Evolutionary conservation across 176 grass and related monocot species (phyloP), one percentile per base, ranked within the genome.

Genomic region (Bothriochloa decipiens): DNA sequence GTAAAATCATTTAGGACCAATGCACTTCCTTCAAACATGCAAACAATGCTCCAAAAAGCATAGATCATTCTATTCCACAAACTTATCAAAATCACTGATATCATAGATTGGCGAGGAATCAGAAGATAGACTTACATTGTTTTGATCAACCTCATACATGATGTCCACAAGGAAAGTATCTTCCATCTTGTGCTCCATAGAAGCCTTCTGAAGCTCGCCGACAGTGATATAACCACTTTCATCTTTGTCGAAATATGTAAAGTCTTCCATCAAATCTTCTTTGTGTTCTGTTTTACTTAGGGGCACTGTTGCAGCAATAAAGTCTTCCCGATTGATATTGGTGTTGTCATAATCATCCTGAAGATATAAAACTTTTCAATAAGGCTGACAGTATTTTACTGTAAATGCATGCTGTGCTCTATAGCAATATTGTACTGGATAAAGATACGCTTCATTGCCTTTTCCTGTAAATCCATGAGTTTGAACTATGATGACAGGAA

Each of bases 161-260:
- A 91, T 79, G 16, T 88, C 91, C 82, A 93, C 89, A 71, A 90
- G 85, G 40, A 86, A 85, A 85, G 42, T 50, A 65, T 80, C 88
- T 9, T 71, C 68, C 68, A 81, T 82, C 82, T 82, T 86, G 29
- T 72, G 72, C 75, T 91, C 90, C 43, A 74, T 63, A 17, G 65
- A 93, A 81, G 84, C 79, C 80, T 84, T 85, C 70, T 93, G 83
- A 53, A 90, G 89, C 77, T 93, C 88, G 23, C 89, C 82, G 7
- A 87, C 53, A 18, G 89, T 90, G 37, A 97, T 93, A 70, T 89
- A 87, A 61, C 87, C 91, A 77, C 85, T 86, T 76, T 84, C 89
- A 87, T 93, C 86, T 63, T 90, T 93, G 65, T 91, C 82, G 78
- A 97, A 93, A 76, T 87, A 97, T 71, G 84, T 89, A 83, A 96